phyloP scores from a whole-genome alignment of 306 rosid genomes.

The Casuarina cunninghamiana region DNA sequence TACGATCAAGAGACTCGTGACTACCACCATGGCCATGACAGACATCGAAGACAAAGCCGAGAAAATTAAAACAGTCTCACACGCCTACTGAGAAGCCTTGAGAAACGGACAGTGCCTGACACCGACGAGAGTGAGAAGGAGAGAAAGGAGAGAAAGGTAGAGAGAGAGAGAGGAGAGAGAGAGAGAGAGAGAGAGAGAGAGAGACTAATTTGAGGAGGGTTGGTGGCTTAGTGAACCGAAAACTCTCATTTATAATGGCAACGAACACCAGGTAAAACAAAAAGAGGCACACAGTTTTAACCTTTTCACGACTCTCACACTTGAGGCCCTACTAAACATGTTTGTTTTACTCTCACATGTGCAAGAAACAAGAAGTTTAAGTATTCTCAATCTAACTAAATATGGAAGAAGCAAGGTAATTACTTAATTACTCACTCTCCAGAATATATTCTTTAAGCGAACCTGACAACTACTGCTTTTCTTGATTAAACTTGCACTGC shows the following conservation, averaged over 20 bases:
- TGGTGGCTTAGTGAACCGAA: not conserved
- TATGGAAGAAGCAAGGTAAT: not conserved
- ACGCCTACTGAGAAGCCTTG: not conserved
- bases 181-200: not conserved
- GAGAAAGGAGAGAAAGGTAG: not conserved
- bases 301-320: too few relatives aligned
- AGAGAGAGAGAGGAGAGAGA: not conserved
- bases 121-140: not conserved
- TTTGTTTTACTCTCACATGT: not conserved
- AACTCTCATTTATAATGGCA: constrained; percentile 6
- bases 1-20: constrained; percentile 35
- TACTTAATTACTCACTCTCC: not conserved
- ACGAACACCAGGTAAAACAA: too few relatives aligned
- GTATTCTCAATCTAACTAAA: not conserved
- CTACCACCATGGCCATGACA: constrained; percentile 42
- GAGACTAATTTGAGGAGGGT: not conserved
- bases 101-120: not conserved
- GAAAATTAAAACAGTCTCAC: not conserved
- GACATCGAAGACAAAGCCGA: not conserved
- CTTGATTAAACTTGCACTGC: not conserved
- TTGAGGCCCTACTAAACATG: not conserved
- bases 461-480: not conserved
- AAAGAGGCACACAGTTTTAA: not conserved
- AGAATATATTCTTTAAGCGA: not conserved
- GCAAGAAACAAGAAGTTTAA: not conserved